These are phyloP conservation scores for Hygrophorus pudorinus DNA, from an alignment of 768 basidiomycete genomes.

Conservation along the genomic window DNA sequence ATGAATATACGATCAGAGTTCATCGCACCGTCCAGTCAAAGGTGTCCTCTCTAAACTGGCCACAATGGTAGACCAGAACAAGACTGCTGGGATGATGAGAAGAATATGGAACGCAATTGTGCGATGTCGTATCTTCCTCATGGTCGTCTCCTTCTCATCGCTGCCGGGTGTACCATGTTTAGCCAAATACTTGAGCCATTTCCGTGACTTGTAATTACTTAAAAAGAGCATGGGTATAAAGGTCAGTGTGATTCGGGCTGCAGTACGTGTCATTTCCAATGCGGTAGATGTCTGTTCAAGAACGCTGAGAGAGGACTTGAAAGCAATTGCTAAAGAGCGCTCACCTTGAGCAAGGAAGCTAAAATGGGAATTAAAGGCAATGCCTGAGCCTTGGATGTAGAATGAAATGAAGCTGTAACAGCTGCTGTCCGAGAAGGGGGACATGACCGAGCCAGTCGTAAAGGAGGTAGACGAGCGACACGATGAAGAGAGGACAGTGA, in stretches of 20 bases:
- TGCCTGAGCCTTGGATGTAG: slow-evolving; percentile 24
- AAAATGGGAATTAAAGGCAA: slow-evolving; percentile 15
- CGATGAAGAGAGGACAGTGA: too few species aligned
- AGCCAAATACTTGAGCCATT: slow-evolving; percentile 39
- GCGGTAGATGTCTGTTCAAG: slow-evolving; percentile 58
- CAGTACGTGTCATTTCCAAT: slow-evolving; percentile 59
- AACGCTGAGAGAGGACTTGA: neutral
- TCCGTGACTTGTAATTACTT: slow-evolving; percentile 43
- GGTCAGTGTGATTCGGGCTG: slow-evolving; percentile 62
- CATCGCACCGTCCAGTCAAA: slow-evolving; percentile 68
- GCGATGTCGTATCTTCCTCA: slow-evolving; percentile 38
- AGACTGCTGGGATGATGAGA: slow-evolving; percentile 45
- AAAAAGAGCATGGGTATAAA: slow-evolving; percentile 63
- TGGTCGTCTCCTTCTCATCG: slow-evolving; percentile 39
- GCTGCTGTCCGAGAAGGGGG: neutral
- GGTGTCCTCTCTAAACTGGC: slow-evolving; percentile 73
- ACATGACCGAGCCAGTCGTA: too few species aligned
- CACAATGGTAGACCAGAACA: slow-evolving; percentile 62
- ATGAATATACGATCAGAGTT: neutral
- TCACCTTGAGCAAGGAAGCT: neutral
- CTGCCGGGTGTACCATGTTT: slow-evolving; percentile 40
- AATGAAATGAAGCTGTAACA: slow-evolving; percentile 25
- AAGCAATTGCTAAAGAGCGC: neutral
- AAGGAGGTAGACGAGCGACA: too few species aligned
- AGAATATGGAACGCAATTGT: slow-evolving; percentile 44